A percentile compares a stretch with the other conserved stretches of the same genome.
Evolutionary conservation across 1,139 yeast genomes (phyloP).

Genomic region (Kodamaea anthophila): DNA sequence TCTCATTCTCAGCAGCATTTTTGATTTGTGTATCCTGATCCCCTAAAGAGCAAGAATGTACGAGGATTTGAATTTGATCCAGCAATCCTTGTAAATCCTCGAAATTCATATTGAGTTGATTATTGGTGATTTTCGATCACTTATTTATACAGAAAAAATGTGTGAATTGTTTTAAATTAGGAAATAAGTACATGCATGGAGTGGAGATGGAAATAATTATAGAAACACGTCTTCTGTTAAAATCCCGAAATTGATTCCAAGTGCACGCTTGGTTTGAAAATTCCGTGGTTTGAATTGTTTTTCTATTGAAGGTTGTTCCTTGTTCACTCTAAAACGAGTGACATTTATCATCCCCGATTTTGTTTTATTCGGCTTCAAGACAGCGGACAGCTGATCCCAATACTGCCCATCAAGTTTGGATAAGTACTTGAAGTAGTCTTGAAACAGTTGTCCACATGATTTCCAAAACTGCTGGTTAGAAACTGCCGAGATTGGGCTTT

Average conservation of each 20-base stretch:
- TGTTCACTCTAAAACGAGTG: conserved; percentile 1
- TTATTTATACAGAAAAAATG: no score
- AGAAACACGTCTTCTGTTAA: conserved; percentile 12
- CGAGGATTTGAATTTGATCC: no score
- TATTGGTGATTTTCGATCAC: no score
- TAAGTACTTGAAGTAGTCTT: conserved; percentile 17
- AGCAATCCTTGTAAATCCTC: no score
- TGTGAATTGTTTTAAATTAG: no score
- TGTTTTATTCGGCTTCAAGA: background rate
- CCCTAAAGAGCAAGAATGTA: no score
- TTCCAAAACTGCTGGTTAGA: conserved; percentile 16
- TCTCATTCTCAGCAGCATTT: no score
- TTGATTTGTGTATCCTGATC: no score
- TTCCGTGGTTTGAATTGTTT: background rate
- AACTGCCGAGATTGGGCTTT: conserved; percentile 7
- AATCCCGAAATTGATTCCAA: conserved; percentile 4
- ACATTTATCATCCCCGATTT: background rate
- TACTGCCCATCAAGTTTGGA: conserved; percentile 18
- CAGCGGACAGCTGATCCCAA: conserved; percentile 1
- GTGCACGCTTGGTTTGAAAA: background rate
- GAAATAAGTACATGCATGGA: no score
- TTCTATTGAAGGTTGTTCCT: no score
- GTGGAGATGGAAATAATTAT: no score
- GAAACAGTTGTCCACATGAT: conserved; percentile 10
- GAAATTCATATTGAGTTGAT: no score